Base-by-base conservation (phyloP, 495 filamentous ascomycete genomes). In the Tuber magnatum region DNA sequence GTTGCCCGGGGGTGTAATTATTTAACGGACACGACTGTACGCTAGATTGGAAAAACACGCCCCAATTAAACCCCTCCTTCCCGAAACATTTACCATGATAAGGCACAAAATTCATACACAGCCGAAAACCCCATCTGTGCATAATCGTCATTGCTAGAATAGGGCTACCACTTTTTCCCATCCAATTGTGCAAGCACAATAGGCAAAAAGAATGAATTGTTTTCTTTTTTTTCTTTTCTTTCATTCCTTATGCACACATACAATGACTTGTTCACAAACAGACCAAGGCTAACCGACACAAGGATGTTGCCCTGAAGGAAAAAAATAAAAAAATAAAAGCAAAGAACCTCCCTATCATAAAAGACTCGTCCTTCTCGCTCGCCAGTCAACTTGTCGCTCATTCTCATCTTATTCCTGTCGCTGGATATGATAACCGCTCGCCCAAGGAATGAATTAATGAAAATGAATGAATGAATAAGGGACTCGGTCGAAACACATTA, bases 221-320 rank as follows among this genome's bases (percentile, higher is more conserved):
- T 61, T 61, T 16, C 32, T 61, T 61, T 2, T 32, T 32, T 51
- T 51, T 51, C 5, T n/a, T 16, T 61, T 22, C 22, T 16, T 6
- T 4, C 18, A 10, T 3, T 7, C 28, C 28, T 35, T 65, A 20
- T 65, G 56, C 56, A 65, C 51, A 32, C 28, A 65, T 16, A 65
- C 56, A 65, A 65, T 65, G 56, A 65, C 56, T 65, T 65, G 56
- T 65, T 65, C 56, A 65, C 28, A 65, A 65, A 65, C 28, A 65
- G 56, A 65, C 56, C 56, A 65, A 35, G 56, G 56, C 28, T 65
- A 65, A 65, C 10, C 56, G 35, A 16, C 4, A 18, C 3, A 65
- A 65, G 35, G 28, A 35, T 12, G 28, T 65, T 65, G 56, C 56
- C 56, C 56, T 65, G 14, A 65, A 35, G 16, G 16, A 43, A 43